Percentiles rank a stretch among this genome's conserved stretches.
phyloP scores from a whole-genome alignment of 257 asterid genomes.

The Plantago major region DNA sequence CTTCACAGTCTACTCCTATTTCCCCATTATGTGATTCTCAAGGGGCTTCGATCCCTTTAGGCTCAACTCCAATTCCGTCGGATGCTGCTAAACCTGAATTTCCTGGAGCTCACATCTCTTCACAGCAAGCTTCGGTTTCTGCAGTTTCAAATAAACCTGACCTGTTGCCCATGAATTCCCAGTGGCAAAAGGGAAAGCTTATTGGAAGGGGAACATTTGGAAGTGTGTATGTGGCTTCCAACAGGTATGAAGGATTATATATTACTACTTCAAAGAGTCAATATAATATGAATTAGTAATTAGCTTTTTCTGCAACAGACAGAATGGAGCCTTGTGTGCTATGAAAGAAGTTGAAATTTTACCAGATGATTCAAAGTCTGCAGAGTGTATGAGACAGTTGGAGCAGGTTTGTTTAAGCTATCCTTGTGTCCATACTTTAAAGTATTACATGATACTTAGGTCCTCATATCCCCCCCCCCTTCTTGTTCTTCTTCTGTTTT shows the following conservation, averaged over 20 bases:
- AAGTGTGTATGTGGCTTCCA: slow-evolving; percentile 84
- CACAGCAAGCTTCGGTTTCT: slow-evolving; percentile 29
- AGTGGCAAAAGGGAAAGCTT: slow-evolving; percentile 89
- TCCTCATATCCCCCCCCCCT: no score
- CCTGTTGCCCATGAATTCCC: slow-evolving; percentile 42
- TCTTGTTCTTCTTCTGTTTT: no score
- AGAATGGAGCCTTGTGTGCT: slow-evolving; percentile 93
- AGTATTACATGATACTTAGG: no score
- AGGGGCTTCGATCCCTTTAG: slow-evolving; percentile 24
- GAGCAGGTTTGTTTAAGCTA: slow-evolving; percentile 51
- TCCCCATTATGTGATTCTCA: slow-evolving; percentile 37
- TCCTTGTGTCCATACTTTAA: not conserved
- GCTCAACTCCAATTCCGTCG: slow-evolving; percentile 18
- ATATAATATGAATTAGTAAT: not conserved
- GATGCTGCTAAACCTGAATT: slow-evolving; percentile 15
- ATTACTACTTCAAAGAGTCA: not conserved
- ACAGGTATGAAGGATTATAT: slow-evolving; percentile 44
- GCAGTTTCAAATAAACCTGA: slow-evolving; percentile 40
- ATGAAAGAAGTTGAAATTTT: slow-evolving; percentile 93
- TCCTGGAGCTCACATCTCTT: slow-evolving; percentile 3
- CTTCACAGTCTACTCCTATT: slow-evolving; percentile 15
- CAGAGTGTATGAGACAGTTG: slow-evolving; percentile 75
- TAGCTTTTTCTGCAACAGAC: slow-evolving; percentile 32
- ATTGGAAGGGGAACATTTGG: slow-evolving; percentile 94
- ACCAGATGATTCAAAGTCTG: slow-evolving; percentile 72